These are phyloP conservation scores for Plenodomus lindquistii DNA, from an alignment of 2,329 filamentous ascomycete species.

Conservation along the genomic window DNA sequence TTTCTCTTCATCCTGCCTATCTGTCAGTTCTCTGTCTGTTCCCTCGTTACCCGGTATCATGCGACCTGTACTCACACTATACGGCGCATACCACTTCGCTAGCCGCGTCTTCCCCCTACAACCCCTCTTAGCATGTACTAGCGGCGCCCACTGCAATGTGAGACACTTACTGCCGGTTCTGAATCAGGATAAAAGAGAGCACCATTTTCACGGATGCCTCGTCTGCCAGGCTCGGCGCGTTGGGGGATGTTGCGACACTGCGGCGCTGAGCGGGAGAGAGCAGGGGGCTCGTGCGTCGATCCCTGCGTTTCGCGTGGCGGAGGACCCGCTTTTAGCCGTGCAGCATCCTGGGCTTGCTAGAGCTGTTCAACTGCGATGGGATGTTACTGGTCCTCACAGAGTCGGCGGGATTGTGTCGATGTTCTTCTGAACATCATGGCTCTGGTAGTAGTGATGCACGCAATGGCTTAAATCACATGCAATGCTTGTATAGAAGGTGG, in stretches of 20 bases:
- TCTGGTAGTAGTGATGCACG: background rate
- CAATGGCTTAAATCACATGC: background rate
- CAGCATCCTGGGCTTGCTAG: too few species aligned
- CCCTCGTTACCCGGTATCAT: background rate
- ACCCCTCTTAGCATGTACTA: background rate
- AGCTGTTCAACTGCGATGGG: too few species aligned
- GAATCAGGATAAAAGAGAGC: constrained; percentile 86
- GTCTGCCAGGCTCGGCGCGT: constrained; percentile 8
- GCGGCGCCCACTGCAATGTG: too few species aligned
- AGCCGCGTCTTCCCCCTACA: constrained; percentile 93
- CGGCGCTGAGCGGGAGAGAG: background rate
- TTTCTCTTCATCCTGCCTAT: constrained; percentile 83
- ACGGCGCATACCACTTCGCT: constrained; percentile 98
- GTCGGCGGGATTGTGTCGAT: too few species aligned
- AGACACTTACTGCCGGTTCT: constrained; percentile 75
- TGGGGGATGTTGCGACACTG: background rate
- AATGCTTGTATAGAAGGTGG: too few species aligned
- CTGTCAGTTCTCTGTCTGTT: constrained; percentile 16
- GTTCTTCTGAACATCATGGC: background rate
- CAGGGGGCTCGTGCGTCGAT: background rate
- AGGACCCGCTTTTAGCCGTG: background rate
- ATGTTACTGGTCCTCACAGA: too few species aligned
- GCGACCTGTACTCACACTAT: constrained; percentile 67
- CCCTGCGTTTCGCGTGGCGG: background rate
- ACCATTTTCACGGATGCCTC: constrained; percentile 52